Evolutionary conservation across 2,329 filamentous ascomycete genomes (phyloP), one percentile per base, ranked within the genome.

Genomic region (Verticillium albo-atrum): DNA sequence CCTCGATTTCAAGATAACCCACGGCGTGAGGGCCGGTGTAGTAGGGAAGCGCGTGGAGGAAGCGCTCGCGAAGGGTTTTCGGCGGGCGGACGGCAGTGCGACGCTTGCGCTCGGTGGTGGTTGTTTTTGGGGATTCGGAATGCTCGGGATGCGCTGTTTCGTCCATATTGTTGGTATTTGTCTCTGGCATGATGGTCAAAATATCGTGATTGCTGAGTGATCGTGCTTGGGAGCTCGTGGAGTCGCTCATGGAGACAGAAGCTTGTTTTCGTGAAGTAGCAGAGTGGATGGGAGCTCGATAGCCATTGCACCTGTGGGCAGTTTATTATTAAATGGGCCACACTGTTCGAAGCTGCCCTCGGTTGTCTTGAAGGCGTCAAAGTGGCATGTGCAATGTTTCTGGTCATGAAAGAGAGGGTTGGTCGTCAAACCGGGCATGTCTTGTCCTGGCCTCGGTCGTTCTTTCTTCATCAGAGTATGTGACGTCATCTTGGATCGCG

Each of bases 1-100:
- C 79, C 70, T 90, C 87, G 59, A 88, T 77, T 65, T 90, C 87
- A 69, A 89, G 79, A 14, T 85, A 89, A 27, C 88, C 88, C 47
- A 91, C 88, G 62, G 81, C 81, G 70, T 89, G 89, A 0, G 85
- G 85, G 0, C 88, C 88, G 1, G 82, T 80, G 67, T 89, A 88
- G 15, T 78, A 68, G 3, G 88, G 87, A 56, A 90, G 83, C 3
- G 71, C 66, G 66, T 78, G 75, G 37, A 78, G 69, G 54, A 78
- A 65, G n/a, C 66, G 66, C 58, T 79, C 77, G 53, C 72, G 70
- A 50, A 74, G 57, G 7, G 70, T 68, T 51, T 69, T 71, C 17
- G 63, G 65, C 20, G 72, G 72, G 14, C 62, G 65, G 5, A 69
- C 63, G 4, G 69, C 67, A 4, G 68, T 62, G 34, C 63, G 57